These are phyloP conservation scores for Tolypocladium album DNA, from an alignment of 2,329 filamentous ascomycete genomes.

Conservation along the genomic window DNA sequence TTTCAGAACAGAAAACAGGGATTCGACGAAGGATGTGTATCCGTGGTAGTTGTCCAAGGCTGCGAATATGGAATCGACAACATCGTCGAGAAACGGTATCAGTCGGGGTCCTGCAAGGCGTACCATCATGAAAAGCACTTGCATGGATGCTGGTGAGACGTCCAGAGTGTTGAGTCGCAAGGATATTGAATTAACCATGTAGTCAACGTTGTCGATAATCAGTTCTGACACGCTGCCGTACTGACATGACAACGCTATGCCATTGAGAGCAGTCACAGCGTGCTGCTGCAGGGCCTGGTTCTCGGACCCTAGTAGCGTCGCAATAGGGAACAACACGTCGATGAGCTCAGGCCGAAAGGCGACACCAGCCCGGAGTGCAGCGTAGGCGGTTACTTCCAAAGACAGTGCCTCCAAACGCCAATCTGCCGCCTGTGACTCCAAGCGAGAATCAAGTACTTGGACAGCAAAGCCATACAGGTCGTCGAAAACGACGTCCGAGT, in stretches of 20 bases:
- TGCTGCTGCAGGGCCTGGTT: slow-evolving; percentile 62
- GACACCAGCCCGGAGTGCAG: slow-evolving; percentile 54
- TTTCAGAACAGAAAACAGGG: slow-evolving; percentile 70
- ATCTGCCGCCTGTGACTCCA: slow-evolving; percentile 40
- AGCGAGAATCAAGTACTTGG: slow-evolving; percentile 44
- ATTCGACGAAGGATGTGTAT: slow-evolving; percentile 76
- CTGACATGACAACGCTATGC: slow-evolving; percentile 62
- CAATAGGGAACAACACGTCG: slow-evolving; percentile 82
- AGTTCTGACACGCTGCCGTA: slow-evolving; percentile 67
- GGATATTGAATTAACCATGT: slow-evolving; percentile 88
- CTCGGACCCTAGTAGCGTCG: slow-evolving; percentile 72
- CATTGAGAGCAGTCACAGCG: slow-evolving; percentile 73
- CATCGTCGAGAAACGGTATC: slow-evolving; percentile 83
- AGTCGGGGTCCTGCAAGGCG: slow-evolving; percentile 70
- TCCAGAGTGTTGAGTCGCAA: slow-evolving; percentile 86
- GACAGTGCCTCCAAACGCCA: slow-evolving; percentile 71
- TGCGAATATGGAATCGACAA: slow-evolving; percentile 82
- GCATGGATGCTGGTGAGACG: slow-evolving; percentile 80
- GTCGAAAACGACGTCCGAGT: slow-evolving; percentile 38
- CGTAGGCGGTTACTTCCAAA: slow-evolving; percentile 68
- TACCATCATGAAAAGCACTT: slow-evolving; percentile 92
- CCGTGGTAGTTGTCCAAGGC: slow-evolving; percentile 94
- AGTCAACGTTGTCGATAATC: slow-evolving; percentile 87
- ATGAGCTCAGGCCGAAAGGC: slow-evolving; percentile 78
- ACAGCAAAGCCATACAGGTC: slow-evolving; percentile 64